Conservation (phyloP, 2,329 filamentous ascomycete species). For the Fusarium praegraminearum region DNA sequence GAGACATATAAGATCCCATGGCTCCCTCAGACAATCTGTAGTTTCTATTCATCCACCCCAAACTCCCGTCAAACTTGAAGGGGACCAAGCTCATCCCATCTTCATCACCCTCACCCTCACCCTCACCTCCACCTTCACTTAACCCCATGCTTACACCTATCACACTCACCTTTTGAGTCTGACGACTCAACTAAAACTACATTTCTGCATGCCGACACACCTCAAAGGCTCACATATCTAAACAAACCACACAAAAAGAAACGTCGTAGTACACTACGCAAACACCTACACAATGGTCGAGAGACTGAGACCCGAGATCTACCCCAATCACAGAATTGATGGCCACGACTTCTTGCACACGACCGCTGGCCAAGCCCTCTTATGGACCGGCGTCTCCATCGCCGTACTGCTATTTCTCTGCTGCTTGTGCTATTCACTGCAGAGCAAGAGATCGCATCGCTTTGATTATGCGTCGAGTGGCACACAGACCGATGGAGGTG, state of each 20-base stretch:
- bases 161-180: neutral
- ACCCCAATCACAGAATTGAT: neutral
- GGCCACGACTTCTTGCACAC: neutral
- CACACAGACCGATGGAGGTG: no score
- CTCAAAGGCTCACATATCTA: neutral
- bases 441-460: neutral
- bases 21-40: neutral
- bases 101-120: no score
- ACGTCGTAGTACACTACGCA: neutral
- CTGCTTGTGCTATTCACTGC: accelerated
- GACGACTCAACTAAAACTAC: neutral
- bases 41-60: neutral
- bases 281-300: neutral
- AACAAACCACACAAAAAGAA: neutral
- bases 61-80: neutral
- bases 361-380: neutral
- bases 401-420: neutral
- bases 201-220: neutral
- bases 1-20: neutral
- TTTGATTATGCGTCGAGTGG: no score
- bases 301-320: neutral
- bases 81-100: no score
- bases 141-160: neutral
- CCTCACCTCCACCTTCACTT: no score
- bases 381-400: neutral